Evolutionary conservation across 768 basidiomycete genomes (phyloP).

Genomic region (Boletus rex-veris): DNA sequence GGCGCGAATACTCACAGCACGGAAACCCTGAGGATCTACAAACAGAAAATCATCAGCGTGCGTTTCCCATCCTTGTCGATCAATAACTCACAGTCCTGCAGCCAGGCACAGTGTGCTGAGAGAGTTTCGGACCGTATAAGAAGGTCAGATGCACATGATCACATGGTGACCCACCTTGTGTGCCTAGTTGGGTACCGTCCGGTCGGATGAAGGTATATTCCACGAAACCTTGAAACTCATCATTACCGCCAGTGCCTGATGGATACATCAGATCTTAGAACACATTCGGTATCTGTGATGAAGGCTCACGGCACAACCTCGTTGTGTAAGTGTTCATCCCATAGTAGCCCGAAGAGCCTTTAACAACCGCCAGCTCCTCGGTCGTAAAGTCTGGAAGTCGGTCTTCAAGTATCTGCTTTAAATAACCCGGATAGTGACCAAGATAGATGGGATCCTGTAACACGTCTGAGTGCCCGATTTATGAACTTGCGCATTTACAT

Average conservation of each 20-base stretch:
- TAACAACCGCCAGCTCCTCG: slow-evolving; percentile 54
- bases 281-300: not conserved
- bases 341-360: slow-evolving; percentile 67
- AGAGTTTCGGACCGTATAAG: not conserved
- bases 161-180: slow-evolving; percentile 41
- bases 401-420: slow-evolving; percentile 53
- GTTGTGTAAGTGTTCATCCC: slow-evolving; percentile 74
- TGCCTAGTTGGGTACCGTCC: slow-evolving; percentile 62
- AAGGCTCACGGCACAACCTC: slow-evolving; percentile 51
- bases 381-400: slow-evolving; percentile 57
- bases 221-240: slow-evolving; percentile 61
- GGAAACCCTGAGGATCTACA: slow-evolving; percentile 65
- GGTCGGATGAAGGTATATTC: slow-evolving; percentile 61
- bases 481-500: slow-evolving; percentile 17
- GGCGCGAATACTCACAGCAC: slow-evolving; percentile 38
- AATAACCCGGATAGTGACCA: slow-evolving; percentile 60
- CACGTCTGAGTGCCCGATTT: not conserved
- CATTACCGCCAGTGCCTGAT: slow-evolving; percentile 54
- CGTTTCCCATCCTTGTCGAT: not conserved
- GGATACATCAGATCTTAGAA: not conserved
- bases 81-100: slow-evolving; percentile 54
- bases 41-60: not conserved
- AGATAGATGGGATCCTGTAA: slow-evolving; percentile 65
- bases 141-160: not conserved
- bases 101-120: slow-evolving; percentile 59